Percentiles rank a stretch among this genome's conserved stretches.
These are phyloP conservation scores for Thuidium tamariscinum DNA, from an alignment of 225 moss, liverwort and hornwort species.

Conservation along the genomic window DNA sequence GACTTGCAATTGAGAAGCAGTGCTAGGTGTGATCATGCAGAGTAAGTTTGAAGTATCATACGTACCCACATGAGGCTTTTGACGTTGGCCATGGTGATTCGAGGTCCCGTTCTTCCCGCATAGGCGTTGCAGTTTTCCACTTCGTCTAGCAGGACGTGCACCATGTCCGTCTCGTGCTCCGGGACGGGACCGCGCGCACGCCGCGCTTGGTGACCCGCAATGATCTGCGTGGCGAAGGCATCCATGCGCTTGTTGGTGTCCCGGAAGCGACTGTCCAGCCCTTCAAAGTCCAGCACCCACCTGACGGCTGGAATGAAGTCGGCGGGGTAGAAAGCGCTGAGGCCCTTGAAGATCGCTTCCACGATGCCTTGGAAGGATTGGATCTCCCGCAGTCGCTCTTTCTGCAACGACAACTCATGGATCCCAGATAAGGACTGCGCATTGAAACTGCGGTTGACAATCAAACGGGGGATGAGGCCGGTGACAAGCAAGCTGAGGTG, in stretches of 20 bases:
- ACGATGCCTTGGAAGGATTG: background rate
- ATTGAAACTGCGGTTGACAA: background rate
- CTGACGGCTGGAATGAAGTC: background rate
- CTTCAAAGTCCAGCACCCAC: background rate
- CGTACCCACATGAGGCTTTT: background rate
- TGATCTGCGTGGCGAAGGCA: background rate
- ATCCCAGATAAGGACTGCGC: background rate
- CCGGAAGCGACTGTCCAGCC: background rate
- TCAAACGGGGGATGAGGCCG: background rate
- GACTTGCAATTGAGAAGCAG: no score
- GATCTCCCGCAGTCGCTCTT: background rate
- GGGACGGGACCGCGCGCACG: background rate
- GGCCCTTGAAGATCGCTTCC: background rate
- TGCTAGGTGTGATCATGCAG: no score
- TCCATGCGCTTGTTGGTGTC: background rate
- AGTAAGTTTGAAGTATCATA: background rate
- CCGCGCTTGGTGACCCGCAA: background rate
- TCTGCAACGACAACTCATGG: background rate
- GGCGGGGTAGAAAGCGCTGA: background rate
- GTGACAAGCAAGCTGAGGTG: background rate
- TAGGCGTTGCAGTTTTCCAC: background rate
- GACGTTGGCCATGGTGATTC: background rate
- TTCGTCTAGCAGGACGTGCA: background rate
- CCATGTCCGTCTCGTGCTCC: background rate
- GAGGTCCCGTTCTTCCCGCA: background rate